A percentile compares a stretch with the other conserved stretches of the same genome.
Evolutionary conservation across 495 filamentous ascomycete genomes (phyloP).

Genomic region (Aspergillus avenaceus): DNA sequence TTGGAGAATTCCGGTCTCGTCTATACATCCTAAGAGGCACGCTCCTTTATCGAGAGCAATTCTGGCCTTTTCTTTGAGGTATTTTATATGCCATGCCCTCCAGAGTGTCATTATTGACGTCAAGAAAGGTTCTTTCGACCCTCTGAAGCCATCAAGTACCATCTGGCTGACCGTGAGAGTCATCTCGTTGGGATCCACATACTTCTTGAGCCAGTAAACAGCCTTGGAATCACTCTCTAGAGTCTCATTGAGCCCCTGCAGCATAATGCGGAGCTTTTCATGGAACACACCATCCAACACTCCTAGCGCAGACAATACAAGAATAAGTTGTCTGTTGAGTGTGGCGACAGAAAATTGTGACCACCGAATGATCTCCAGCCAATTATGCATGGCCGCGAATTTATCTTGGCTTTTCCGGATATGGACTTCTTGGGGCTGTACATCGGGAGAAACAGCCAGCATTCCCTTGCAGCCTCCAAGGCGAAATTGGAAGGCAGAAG

Average conservation of each 20-base stretch:
- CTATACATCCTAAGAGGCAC: constrained; percentile 82
- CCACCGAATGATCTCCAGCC: constrained; percentile 78
- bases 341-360: constrained; percentile 70
- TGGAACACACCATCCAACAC: constrained; percentile 65
- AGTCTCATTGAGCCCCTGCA: constrained; percentile 60
- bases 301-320: constrained; percentile 74
- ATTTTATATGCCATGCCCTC: constrained; percentile 77
- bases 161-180: constrained; percentile 70
- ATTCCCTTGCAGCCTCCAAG: constrained; percentile 91
- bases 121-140: constrained; percentile 72
- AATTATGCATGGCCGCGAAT: constrained; percentile 66
- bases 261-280: constrained; percentile 58
- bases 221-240: constrained; percentile 63
- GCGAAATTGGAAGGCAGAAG: constrained; percentile 88
- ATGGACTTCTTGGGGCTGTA: constrained; percentile 57
- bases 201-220: constrained; percentile 59
- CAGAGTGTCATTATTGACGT: constrained; percentile 70
- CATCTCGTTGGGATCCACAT: constrained; percentile 82
- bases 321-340: constrained; percentile 86
- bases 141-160: constrained; percentile 77
- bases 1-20: constrained; percentile 72
- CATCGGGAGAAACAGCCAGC: constrained; percentile 64
- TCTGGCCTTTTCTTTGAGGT: constrained; percentile 88
- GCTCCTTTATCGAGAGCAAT: constrained; percentile 79
- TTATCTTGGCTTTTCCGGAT: constrained; percentile 85